These are phyloP conservation scores for Silene noctiflora DNA, from an alignment of 179 eudicot species.

Conservation along the genomic window DNA sequence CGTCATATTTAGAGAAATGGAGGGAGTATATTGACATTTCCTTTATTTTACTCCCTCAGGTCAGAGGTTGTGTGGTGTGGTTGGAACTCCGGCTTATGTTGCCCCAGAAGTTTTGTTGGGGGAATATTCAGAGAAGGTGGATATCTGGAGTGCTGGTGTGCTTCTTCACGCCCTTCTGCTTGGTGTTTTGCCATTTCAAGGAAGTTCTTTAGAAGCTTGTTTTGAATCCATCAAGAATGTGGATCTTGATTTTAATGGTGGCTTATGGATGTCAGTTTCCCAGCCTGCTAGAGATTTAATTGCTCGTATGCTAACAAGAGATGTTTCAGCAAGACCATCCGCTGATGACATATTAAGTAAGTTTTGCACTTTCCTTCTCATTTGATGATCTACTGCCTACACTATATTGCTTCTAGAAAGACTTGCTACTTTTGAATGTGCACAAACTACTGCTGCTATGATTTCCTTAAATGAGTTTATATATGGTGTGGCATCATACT, in stretches of 20 bases:
- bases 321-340: conserved; percentile 54
- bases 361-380: conserved; percentile 23
- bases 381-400: not conserved
- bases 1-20: not conserved
- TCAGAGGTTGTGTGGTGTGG: conserved; percentile 79
- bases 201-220: conserved; percentile 66
- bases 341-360: conserved; percentile 81
- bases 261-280: conserved; percentile 73
- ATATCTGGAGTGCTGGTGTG: conserved; percentile 94
- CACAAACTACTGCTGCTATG: not conserved
- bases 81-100: conserved; percentile 96
- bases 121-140: conserved; percentile 84
- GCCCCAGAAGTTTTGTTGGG: conserved; percentile 86
- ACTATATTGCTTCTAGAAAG: not conserved
- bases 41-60: conserved; percentile 38
- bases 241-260: conserved; percentile 59
- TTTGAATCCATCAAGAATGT: conserved; percentile 79
- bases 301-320: conserved; percentile 75
- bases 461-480: not conserved
- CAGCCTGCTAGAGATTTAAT: conserved; percentile 83
- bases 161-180: conserved; percentile 75
- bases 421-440: not conserved
- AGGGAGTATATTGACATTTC: not conserved
- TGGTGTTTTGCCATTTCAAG: conserved; percentile 84
- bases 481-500: not conserved